Conservation (phyloP, 1,284 basidiomycete genomes). For the Phaffia rhodozyma region DNA sequence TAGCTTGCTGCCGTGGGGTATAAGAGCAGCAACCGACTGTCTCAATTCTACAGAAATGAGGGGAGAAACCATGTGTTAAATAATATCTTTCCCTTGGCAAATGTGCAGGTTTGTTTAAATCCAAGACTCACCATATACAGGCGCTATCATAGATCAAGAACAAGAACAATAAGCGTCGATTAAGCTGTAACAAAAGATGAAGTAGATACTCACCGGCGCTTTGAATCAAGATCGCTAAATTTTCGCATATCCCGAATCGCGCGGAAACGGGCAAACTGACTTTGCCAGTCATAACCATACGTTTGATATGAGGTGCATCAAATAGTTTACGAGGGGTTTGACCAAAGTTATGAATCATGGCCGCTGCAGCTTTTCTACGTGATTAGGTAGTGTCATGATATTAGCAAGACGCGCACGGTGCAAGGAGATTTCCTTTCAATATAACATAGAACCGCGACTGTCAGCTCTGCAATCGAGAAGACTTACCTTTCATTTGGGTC, state of each 20-base stretch:
- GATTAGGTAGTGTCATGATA: too few relatives aligned
- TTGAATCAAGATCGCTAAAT: conserved; percentile 51
- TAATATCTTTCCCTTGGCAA: too few relatives aligned
- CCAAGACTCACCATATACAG: too few relatives aligned
- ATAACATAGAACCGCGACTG: too few relatives aligned
- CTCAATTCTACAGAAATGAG: neutral
- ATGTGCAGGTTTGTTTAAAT: too few relatives aligned
- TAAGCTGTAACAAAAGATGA: neutral
- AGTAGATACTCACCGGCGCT: conserved; percentile 15
- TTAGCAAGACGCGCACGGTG: too few relatives aligned
- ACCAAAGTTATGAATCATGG: conserved; percentile 92
- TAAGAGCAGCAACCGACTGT: conserved; percentile 43
- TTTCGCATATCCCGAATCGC: conserved; percentile 67
- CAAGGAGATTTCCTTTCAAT: too few relatives aligned
- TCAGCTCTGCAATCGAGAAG: neutral
- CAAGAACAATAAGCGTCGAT: neutral
- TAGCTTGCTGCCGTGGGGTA: conserved; percentile 50
- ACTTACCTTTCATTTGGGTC: conserved; percentile 61
- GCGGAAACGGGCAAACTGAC: conserved; percentile 55
- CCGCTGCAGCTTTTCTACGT: neutral
- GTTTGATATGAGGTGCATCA: conserved; percentile 60
- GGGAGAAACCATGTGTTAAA: neutral
- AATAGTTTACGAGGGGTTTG: conserved; percentile 88
- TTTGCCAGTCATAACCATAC: conserved; percentile 52
- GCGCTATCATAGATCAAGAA: neutral